Conservation (phyloP, 768 basidiomycete species). For the Dacryopinax primogenitus region DNA sequence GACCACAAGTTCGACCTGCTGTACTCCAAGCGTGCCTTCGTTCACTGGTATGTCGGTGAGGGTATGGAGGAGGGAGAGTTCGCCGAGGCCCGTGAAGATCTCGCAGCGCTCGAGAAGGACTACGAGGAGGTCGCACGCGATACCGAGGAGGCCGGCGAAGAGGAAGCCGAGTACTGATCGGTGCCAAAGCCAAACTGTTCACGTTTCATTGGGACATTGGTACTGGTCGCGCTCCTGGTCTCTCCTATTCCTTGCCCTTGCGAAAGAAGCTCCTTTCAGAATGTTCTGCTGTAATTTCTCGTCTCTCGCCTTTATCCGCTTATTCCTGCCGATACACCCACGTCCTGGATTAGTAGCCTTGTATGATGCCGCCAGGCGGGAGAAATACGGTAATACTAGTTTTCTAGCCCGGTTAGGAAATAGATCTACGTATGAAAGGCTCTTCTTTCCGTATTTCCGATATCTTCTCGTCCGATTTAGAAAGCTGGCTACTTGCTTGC, state of each 20-base stretch:
- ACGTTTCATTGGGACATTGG: background rate
- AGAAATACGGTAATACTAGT: slow-evolving; percentile 1
- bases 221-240: background rate
- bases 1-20: slow-evolving; percentile 98
- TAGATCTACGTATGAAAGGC: too few relatives aligned
- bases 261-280: background rate
- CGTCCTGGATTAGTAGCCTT: slow-evolving; percentile 1
- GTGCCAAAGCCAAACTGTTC: background rate
- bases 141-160: slow-evolving; percentile 18
- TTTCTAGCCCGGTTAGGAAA: too few relatives aligned
- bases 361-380: background rate
- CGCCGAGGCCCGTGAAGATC: slow-evolving; percentile 94
- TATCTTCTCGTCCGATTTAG: too few relatives aligned
- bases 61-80: slow-evolving; percentile 99
- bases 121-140: slow-evolving; percentile 67
- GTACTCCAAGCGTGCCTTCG: slow-evolving; percentile 90
- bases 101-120: slow-evolving; percentile 92
- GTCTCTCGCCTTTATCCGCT: background rate
- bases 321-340: background rate
- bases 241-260: too few relatives aligned
- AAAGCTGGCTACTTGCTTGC: too few relatives aligned
- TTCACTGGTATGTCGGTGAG: slow-evolving; percentile 94
- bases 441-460: too few relatives aligned
- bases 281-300: background rate
- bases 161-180: slow-evolving; percentile 2